A percentile compares a stretch with the other conserved stretches of the same genome.
These are phyloP conservation scores for Talaromyces sp. DNA, from an alignment of 2,329 filamentous ascomycete species.

Conservation along the genomic window DNA sequence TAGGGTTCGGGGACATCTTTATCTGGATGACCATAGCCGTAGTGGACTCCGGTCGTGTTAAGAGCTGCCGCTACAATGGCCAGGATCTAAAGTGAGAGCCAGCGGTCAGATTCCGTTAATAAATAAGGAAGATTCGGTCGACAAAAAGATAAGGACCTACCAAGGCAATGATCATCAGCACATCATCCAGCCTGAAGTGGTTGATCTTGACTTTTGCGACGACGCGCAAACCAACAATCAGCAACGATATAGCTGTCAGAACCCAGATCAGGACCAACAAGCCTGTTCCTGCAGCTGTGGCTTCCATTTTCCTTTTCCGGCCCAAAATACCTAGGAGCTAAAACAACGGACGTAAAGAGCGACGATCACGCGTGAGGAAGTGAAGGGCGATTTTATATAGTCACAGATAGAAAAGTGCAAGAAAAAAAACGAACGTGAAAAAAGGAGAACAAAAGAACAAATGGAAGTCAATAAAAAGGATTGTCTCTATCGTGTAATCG, in stretches of 20 bases:
- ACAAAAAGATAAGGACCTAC: constrained; percentile 1
- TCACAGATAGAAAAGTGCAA: not conserved
- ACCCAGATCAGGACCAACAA: constrained; percentile 6
- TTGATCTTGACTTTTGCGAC: constrained; percentile 12
- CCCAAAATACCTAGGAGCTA: not conserved
- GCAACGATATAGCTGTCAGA: not conserved
- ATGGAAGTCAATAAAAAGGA: not conserved
- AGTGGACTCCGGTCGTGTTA: not conserved
- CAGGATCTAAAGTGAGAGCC: not conserved
- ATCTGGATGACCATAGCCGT: not conserved
- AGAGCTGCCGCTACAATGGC: not conserved
- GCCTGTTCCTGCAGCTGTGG: not conserved
- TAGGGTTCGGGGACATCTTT: constrained; percentile 3
- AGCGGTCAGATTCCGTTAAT: constrained; percentile 1
- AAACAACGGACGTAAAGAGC: not conserved
- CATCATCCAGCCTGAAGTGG: constrained; percentile 11
- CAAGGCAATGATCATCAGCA: constrained; percentile 11
- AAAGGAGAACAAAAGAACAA: not conserved
- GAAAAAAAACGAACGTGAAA: not conserved
- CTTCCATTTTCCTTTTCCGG: not conserved
- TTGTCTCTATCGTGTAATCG: not conserved
- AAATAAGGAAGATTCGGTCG: constrained; percentile 14
- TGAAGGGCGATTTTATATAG: not conserved
- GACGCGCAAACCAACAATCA: constrained; percentile 5
- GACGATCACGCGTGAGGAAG: not conserved